These are phyloP conservation scores for Alternaria longipes DNA, from an alignment of 2,329 filamentous ascomycete species.

Conservation along the genomic window DNA sequence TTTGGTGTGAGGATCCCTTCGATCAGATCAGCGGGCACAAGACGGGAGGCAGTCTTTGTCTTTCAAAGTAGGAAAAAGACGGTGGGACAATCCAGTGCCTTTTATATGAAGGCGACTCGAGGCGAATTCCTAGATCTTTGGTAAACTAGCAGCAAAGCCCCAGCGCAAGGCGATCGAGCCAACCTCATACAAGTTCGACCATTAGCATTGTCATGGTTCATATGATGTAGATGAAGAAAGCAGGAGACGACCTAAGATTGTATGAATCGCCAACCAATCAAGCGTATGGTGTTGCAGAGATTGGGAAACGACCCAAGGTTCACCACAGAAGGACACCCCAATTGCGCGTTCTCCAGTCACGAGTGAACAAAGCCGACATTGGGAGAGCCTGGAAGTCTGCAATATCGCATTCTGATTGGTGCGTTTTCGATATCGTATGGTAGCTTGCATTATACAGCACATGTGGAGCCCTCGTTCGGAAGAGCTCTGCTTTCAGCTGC, in stretches of 20 bases:
- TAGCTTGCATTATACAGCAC: neutral
- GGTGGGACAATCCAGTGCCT: neutral
- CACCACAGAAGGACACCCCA: neutral
- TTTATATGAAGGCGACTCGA: neutral
- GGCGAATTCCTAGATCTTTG: neutral
- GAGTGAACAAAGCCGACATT: neutral
- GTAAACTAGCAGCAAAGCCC: neutral
- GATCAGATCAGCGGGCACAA: neutral
- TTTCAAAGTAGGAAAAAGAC: neutral
- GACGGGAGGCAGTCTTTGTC: neutral
- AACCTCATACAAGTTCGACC: neutral
- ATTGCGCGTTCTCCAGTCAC: neutral
- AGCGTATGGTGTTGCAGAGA: neutral
- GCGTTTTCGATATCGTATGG: neutral
- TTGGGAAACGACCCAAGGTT: neutral
- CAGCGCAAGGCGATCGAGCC: neutral
- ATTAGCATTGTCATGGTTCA: neutral
- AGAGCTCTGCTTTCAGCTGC: neutral
- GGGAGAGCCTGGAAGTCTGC: neutral
- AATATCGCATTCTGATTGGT: neutral
- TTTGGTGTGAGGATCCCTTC: neutral
- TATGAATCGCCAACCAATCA: neutral
- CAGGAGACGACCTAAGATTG: neutral
- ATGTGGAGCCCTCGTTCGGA: neutral
- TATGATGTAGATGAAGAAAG: neutral